Conservation (phyloP, 768 basidiomycete genomes). For the Amanita exitialis region DNA sequence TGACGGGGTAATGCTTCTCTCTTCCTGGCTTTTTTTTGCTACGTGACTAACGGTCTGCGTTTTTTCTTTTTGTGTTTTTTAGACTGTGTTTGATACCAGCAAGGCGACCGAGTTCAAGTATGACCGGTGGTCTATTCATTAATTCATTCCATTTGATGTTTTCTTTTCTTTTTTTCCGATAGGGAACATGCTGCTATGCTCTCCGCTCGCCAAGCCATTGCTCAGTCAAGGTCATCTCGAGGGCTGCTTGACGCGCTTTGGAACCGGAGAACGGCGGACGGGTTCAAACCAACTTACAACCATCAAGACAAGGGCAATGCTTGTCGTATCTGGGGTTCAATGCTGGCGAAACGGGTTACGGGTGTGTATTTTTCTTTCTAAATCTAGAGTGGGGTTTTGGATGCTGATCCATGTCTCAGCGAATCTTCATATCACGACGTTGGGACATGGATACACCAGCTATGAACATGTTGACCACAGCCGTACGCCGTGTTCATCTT, state of each 20-base stretch:
- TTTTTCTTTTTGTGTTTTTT: not conserved
- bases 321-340: constrained; percentile 79
- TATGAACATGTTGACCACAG: constrained; percentile 80
- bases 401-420: constrained; percentile 26
- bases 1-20: constrained; percentile 59
- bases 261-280: constrained; percentile 24
- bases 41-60: not conserved
- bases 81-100: constrained; percentile 75
- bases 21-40: not conserved
- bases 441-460: constrained; percentile 91
- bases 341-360: constrained; percentile 83
- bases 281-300: constrained; percentile 67
- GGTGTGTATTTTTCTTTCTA: constrained; percentile 28
- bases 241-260: constrained; percentile 59
- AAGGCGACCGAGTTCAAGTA: constrained; percentile 69
- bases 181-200: constrained; percentile 59
- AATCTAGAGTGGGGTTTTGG: not conserved
- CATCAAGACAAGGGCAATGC: constrained; percentile 60
- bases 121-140: constrained; percentile 7
- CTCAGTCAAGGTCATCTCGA: constrained; percentile 67
- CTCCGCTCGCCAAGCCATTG: constrained; percentile 58
- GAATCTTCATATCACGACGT: constrained; percentile 89
- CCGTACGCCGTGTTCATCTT: constrained; percentile 34
- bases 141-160: not conserved
- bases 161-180: not conserved